phyloP scores from a whole-genome alignment of 768 basidiomycete species.

The Suillus occidentalis region DNA sequence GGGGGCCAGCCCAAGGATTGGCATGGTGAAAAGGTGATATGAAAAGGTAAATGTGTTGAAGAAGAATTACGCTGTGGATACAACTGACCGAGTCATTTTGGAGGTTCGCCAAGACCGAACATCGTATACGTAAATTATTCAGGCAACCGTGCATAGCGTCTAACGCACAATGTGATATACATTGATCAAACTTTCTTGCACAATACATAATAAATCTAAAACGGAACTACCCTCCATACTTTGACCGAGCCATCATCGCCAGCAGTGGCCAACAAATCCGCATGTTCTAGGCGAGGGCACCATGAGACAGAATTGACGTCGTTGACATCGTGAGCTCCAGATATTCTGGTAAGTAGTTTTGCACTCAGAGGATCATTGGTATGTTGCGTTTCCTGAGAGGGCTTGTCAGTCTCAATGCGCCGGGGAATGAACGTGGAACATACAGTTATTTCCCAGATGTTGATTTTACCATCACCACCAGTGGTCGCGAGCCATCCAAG shows the following conservation, averaged over 20 bases:
- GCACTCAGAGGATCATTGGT: slow-evolving; percentile 31
- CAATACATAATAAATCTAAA: neutral
- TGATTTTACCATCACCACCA: slow-evolving; percentile 82
- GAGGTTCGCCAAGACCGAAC: neutral
- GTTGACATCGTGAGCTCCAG: slow-evolving; percentile 73
- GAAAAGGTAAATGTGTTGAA: neutral
- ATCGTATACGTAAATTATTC: neutral
- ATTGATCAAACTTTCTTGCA: neutral
- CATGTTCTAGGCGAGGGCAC: slow-evolving; percentile 68
- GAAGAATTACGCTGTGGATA: neutral
- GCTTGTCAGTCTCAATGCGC: slow-evolving; percentile 4
- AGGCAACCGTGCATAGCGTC: neutral
- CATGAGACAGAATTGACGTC: slow-evolving; percentile 87
- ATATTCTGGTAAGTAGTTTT: slow-evolving; percentile 53
- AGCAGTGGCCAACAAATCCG: slow-evolving; percentile 72
- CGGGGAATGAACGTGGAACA: slow-evolving; percentile 16
- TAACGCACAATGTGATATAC: neutral
- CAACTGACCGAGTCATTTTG: slow-evolving; percentile 4
- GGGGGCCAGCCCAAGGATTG: slow-evolving; percentile 60
- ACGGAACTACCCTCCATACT: slow-evolving; percentile 63
- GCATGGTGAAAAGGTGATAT: slow-evolving; percentile 40
- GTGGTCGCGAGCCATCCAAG: slow-evolving; percentile 85
- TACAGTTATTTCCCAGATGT: slow-evolving; percentile 78
- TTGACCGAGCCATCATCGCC: slow-evolving; percentile 84
- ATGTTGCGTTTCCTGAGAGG: slow-evolving; percentile 7